Percentiles rank a stretch among this genome's conserved stretches.
phyloP scores from a whole-genome alignment of 305 asterid genomes.

The Fraxinus baroniana region DNA sequence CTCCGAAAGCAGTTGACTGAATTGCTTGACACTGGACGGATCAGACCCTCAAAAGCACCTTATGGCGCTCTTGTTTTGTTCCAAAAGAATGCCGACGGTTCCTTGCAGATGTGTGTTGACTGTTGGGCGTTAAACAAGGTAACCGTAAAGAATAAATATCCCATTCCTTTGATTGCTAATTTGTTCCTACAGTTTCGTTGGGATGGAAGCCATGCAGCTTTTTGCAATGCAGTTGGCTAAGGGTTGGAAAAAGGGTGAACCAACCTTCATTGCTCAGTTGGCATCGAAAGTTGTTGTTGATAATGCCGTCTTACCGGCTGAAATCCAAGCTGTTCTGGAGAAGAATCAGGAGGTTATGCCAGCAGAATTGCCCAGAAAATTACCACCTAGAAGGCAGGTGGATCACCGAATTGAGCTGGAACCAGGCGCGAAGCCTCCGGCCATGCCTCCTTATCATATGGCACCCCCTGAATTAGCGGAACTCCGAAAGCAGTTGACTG shows the following conservation, averaged over 20 bases:
- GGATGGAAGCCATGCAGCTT: no score
- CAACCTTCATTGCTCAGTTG: neutral
- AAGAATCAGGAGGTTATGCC: neutral
- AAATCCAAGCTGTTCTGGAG: neutral
- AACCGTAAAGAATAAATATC: neutral
- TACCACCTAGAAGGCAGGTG: neutral
- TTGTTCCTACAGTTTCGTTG: no score
- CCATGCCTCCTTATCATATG: neutral
- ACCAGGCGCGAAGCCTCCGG: neutral
- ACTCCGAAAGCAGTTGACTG: neutral
- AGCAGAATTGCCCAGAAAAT: neutral
- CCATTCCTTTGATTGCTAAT: neutral
- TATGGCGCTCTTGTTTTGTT: neutral
- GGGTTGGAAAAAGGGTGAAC: neutral
- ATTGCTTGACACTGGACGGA: neutral
- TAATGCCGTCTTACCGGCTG: no score
- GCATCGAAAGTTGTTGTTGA: no score
- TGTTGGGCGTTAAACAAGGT: neutral
- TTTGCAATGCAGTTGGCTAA: neutral
- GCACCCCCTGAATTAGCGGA: neutral
- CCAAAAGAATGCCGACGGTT: neutral
- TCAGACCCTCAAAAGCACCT: neutral
- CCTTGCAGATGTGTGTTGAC: neutral
- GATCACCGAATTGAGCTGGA: neutral
- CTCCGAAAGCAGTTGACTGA: neutral